Conservation (phyloP, 768 basidiomycete genomes). For the Rhodocollybia butyracea region DNA sequence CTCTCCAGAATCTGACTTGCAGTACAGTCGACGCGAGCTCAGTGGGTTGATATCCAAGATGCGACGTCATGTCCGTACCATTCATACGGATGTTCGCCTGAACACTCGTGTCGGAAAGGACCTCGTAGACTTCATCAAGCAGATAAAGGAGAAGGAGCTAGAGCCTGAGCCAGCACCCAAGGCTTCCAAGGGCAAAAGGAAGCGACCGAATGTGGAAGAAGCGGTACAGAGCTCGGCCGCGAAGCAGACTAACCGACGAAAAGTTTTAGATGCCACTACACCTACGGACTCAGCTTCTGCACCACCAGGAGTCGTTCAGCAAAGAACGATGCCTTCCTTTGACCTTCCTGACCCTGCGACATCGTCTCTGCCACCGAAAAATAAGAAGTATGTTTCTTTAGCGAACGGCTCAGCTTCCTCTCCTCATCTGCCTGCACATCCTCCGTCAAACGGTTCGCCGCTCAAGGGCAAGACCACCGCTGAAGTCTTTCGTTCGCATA, state of each 20-base stretch:
- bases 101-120: neutral
- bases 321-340: too few species aligned
- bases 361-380: too few species aligned
- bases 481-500: neutral
- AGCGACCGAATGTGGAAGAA: neutral
- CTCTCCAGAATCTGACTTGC: neutral
- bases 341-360: too few species aligned
- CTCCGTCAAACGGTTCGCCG: too few species aligned
- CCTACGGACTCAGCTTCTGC: neutral
- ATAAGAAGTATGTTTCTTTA: neutral
- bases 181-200: neutral
- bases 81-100: slow-evolving; percentile 1
- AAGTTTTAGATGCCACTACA: too few species aligned
- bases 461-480: too few species aligned
- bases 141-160: neutral
- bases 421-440: neutral
- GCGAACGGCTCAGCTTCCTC: neutral
- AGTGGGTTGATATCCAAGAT: neutral
- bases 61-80: neutral
- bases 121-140: neutral
- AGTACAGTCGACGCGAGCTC: neutral
- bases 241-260: too few species aligned
- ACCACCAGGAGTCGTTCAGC: neutral
- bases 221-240: too few species aligned
- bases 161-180: neutral